Conservation (phyloP, 2,329 filamentous ascomycete genomes). For the Cyclaneusma minus region DNA sequence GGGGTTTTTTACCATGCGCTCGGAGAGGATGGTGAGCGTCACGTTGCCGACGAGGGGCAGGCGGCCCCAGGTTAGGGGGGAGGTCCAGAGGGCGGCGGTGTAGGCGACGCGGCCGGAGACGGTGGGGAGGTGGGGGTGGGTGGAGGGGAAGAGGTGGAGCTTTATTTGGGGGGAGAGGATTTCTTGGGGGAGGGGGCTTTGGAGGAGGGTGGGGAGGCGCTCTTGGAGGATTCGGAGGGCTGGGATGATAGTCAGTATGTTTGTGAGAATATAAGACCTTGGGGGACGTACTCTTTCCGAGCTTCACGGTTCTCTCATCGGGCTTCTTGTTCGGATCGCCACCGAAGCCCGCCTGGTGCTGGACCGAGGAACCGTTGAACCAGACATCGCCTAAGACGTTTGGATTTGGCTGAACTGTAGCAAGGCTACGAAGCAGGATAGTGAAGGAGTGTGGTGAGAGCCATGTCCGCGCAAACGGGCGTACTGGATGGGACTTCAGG, state of each 20-base stretch:
- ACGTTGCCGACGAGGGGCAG: constrained; percentile 86
- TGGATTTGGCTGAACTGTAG: constrained; percentile 11
- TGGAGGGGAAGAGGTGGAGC: constrained; percentile 56
- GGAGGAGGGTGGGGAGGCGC: constrained; percentile 49
- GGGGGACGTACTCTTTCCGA: constrained; percentile 40
- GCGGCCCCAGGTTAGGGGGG: constrained; percentile 88
- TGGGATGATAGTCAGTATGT: constrained; percentile 17
- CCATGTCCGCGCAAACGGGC: constrained; percentile 2
- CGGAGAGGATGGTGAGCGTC: constrained; percentile 70
- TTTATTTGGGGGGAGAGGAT: constrained; percentile 63
- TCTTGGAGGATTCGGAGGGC: constrained; percentile 50
- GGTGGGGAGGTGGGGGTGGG: constrained; percentile 78
- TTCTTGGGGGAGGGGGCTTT: constrained; percentile 54
- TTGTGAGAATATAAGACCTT: not conserved
- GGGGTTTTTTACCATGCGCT: constrained; percentile 49
- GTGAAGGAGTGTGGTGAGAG: constrained; percentile 2
- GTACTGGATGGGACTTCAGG: constrained; percentile 5
- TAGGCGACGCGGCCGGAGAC: constrained; percentile 86
- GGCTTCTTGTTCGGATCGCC: constrained; percentile 22
- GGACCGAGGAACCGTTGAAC: constrained; percentile 25
- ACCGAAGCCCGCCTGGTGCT: constrained; percentile 4
- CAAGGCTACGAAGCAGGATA: constrained; percentile 8
- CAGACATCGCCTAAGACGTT: constrained; percentile 22
- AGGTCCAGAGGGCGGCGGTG: constrained; percentile 86
- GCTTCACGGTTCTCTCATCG: constrained; percentile 44